These are phyloP conservation scores for Panicum hallii DNA, from an alignment of 202 grass and related monocot species.

Conservation along the genomic window DNA sequence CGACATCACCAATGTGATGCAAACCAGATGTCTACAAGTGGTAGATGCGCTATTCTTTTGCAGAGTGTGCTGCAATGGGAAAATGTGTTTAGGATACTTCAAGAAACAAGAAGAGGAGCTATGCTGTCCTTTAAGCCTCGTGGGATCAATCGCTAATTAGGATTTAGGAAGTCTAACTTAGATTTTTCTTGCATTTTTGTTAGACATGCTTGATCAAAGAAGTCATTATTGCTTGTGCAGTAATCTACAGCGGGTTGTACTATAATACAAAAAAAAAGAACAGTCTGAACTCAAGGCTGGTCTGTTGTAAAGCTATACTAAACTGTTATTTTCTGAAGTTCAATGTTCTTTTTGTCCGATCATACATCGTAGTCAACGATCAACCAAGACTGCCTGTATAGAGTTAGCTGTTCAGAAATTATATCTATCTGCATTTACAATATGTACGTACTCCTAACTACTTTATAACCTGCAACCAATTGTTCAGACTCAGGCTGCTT, in stretches of 20 bases:
- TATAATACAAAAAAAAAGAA: conserved; percentile 15
- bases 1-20: conserved; percentile 51
- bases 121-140: neutral
- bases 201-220: conserved; percentile 31
- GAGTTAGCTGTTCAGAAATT: neutral
- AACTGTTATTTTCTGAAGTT: conserved; percentile 15
- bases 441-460: neutral
- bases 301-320: conserved; percentile 44
- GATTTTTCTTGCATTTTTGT: neutral
- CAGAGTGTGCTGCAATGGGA: neutral
- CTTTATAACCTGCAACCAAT: neutral
- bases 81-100: conserved; percentile 25
- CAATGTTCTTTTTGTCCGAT: neutral
- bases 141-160: neutral
- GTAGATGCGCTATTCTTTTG: conserved; percentile 10
- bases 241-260: conserved; percentile 34
- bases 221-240: neutral
- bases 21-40: conserved; percentile 3
- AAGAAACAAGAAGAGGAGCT: conserved; percentile 43
- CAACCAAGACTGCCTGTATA: conserved; percentile 18
- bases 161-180: conserved; percentile 42
- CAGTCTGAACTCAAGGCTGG: conserved; percentile 26
- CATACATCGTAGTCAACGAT: neutral
- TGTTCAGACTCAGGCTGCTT: neutral
- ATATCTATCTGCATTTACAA: neutral